Evolutionary conservation across 106 monocot species (phyloP).

Genomic region (Agapanthus africanus): DNA sequence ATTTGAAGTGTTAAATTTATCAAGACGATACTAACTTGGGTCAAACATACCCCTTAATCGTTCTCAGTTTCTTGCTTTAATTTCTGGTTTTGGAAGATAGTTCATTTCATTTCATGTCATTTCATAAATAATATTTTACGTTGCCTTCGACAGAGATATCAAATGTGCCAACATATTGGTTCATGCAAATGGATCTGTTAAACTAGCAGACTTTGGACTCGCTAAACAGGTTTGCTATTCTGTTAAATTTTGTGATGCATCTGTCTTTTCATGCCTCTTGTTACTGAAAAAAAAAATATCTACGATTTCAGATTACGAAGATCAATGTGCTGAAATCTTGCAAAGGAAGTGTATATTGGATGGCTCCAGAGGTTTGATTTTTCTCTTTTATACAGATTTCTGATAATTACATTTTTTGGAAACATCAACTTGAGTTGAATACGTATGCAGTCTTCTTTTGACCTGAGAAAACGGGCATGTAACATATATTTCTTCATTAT

Average conservation of each 20-base stretch:
- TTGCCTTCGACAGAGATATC: conserved; percentile 56
- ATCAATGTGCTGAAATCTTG: conserved; percentile 71
- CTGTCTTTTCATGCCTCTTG: not conserved
- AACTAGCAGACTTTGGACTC: conserved; percentile 96
- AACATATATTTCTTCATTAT: too few species aligned
- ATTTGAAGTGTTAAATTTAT: too few species aligned
- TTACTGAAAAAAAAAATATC: not conserved
- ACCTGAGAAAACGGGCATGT: too few species aligned
- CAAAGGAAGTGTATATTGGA: conserved; percentile 99
- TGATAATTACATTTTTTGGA: too few species aligned
- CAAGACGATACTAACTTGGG: too few species aligned
- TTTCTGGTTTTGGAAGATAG: not conserved
- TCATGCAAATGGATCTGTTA: conserved; percentile 88
- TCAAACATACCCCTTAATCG: too few species aligned
- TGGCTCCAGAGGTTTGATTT: conserved; percentile 90
- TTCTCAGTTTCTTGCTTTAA: not conserved
- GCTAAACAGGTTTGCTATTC: conserved; percentile 83
- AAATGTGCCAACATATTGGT: conserved; percentile 98
- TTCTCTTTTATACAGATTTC: conserved; percentile 10
- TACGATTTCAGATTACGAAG: conserved; percentile 48
- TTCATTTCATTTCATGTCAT: too few species aligned
- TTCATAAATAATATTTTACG: not conserved
- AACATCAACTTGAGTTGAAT: too few species aligned
- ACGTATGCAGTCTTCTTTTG: too few species aligned
- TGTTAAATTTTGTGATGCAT: conserved; percentile 4